Base-by-base conservation (phyloP, 257 asterid genomes). In the Ajuga chamaepitys region DNA sequence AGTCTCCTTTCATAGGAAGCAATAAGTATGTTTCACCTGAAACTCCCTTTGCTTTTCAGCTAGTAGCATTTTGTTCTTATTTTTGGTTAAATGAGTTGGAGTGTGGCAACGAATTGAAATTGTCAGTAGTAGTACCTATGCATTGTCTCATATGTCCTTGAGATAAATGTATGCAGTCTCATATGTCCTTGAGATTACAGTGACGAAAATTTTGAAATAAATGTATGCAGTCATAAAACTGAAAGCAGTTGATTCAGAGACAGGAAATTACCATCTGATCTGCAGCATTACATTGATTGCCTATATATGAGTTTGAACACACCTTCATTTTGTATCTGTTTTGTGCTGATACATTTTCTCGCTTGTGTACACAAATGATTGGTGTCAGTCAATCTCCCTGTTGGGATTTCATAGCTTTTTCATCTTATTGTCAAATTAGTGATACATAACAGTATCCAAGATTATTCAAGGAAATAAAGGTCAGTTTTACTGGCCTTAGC, bases 31-130 rank as follows among this genome's bases (percentile, higher is more conserved):
- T 41, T 71, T 71, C 37, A 35, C 67, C 2, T 40, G 32, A 67
- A 51, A 60, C 38, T 46, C 62, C 61, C 46, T 63, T 64, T 3
- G 18, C 11, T 28, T 52, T 47, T 70, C 62, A 32, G 56, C 14
- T 64, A 24, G 16, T 61, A 24, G 20, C 18, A 55, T 37, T 40
- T 35, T 47, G 38, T 64, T 37, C 55, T 24, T 50, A 30, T 13
- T 47, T 42, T 17, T 62, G 18, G 53, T 45, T 53, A 34, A n/a
- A 11, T 76, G 28, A 46, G 37, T 67, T 52, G 55, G 22, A 30
- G 7, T 1, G 4, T 30, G 7, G 37, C 41, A 22, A 26, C 38
- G 32, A 21, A 30, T 57, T 37, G 25, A 34, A 41, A 9, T 7
- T 47, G 24, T 52, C 46, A 24, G 28, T 41, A 47, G 24, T 18